These are phyloP conservation scores for Penicillium paxilli DNA, from an alignment of 495 filamentous ascomycete genomes.

Conservation along the genomic window DNA sequence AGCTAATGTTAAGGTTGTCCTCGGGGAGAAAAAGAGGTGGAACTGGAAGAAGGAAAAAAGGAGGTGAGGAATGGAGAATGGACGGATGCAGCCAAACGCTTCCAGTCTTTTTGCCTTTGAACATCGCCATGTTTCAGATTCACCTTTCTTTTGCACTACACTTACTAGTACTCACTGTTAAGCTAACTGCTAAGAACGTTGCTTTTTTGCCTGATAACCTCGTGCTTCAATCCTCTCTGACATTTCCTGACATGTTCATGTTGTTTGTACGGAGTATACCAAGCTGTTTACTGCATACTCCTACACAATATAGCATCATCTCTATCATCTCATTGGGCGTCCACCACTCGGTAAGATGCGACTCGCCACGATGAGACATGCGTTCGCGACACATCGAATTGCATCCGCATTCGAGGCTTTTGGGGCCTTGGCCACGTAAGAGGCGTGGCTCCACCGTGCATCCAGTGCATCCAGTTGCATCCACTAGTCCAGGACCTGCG, in stretches of 20 bases:
- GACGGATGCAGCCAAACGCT: constrained; percentile 20
- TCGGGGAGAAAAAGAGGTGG: background rate
- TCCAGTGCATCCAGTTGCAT: constrained; percentile 14
- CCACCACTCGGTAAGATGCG: background rate
- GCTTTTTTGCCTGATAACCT: no score
- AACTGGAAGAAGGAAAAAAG: constrained; percentile 14
- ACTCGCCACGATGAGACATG: constrained; percentile 13
- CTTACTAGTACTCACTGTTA: no score
- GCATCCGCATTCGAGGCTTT: constrained; percentile 9
- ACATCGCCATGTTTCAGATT: constrained; percentile 20
- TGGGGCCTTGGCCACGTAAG: constrained; percentile 18
- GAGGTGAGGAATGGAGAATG: constrained; percentile 20
- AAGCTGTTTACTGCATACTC: no score
- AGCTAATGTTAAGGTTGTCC: background rate
- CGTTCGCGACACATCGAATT: constrained; percentile 19
- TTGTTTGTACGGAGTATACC: no score
- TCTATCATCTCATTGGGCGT: background rate
- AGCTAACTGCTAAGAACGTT: no score
- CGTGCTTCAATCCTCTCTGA: no score
- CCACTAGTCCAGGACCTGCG: no score
- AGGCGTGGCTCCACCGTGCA: constrained; percentile 24
- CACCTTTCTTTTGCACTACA: background rate
- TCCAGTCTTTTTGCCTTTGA: constrained; percentile 4
- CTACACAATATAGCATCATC: no score
- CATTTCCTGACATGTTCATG: no score